phyloP scores from a whole-genome alignment of 495 filamentous ascomycete species.

The Terfezia claveryi region DNA sequence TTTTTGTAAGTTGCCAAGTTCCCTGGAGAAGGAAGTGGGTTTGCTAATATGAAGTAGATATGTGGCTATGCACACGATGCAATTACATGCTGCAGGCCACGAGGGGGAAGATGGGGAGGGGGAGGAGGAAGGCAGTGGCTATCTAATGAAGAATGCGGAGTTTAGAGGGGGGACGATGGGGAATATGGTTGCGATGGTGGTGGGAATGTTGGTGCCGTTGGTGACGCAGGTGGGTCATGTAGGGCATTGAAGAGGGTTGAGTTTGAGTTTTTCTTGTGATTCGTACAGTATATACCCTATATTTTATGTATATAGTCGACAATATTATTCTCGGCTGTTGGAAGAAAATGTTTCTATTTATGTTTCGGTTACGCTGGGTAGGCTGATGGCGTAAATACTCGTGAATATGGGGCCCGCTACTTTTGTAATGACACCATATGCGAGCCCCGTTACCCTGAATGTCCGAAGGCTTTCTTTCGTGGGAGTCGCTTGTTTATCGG shows the following conservation, averaged over 20 bases:
- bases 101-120: conserved; percentile 31
- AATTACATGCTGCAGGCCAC: conserved; percentile 41
- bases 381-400: too few species aligned
- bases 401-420: too few species aligned
- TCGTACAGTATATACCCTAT: too few species aligned
- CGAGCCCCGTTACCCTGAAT: too few species aligned
- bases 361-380: too few species aligned
- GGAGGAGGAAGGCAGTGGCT: conserved; percentile 28
- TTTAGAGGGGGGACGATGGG: conserved; percentile 32
- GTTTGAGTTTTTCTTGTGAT: too few species aligned
- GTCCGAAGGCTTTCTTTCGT: too few species aligned
- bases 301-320: too few species aligned
- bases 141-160: conserved; percentile 23
- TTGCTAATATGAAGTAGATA: conserved; percentile 30
- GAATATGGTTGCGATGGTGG: conserved; percentile 52
- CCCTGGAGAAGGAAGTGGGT: background rate
- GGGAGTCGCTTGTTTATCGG: too few species aligned
- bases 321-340: too few species aligned
- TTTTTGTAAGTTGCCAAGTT: conserved; percentile 49
- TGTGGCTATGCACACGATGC: conserved; percentile 97
- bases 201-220: conserved; percentile 77
- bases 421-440: too few species aligned
- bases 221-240: conserved; percentile 81
- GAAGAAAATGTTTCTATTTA: too few species aligned
- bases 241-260: conserved; percentile 22